A percentile compares a stretch with the other conserved stretches of the same genome.
Evolutionary conservation across 2,329 filamentous ascomycete genomes (phyloP).

Genomic region (Leptographium radiaticola): DNA sequence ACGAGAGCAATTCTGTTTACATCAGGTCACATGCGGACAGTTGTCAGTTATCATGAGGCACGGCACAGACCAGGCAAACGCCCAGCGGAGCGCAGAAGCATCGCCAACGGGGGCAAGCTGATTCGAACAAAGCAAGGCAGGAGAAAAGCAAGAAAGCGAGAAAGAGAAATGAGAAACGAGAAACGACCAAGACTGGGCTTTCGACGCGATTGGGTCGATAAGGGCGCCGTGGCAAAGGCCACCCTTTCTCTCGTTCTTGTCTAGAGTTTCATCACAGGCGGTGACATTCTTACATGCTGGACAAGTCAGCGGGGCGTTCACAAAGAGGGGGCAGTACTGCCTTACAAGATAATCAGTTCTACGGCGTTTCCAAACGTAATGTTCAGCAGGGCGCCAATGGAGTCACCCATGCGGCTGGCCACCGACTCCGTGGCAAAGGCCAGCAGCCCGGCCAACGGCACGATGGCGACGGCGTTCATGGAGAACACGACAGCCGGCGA

Average conservation of each 20-base stretch:
- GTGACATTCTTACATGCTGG: slow-evolving; percentile 38
- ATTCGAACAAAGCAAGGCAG: neutral
- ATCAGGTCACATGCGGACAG: slow-evolving; percentile 9
- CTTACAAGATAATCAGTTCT: slow-evolving; percentile 64
- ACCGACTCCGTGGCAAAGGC: slow-evolving; percentile 66
- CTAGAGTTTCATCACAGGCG: slow-evolving; percentile 23
- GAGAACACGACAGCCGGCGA: slow-evolving; percentile 54
- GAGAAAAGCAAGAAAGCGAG: slow-evolving; percentile 1
- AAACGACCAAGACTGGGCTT: slow-evolving; percentile 16
- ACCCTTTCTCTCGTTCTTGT: slow-evolving; percentile 38
- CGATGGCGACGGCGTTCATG: slow-evolving; percentile 63
- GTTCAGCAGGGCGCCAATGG: slow-evolving; percentile 77
- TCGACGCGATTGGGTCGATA: slow-evolving; percentile 33
- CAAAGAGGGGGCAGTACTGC: neutral
- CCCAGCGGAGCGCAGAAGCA: neutral
- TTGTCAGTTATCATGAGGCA: slow-evolving; percentile 18
- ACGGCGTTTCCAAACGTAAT: slow-evolving; percentile 75
- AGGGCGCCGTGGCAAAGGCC: slow-evolving; percentile 41
- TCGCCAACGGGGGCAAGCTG: neutral
- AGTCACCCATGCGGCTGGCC: slow-evolving; percentile 61
- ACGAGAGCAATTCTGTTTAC: slow-evolving; percentile 55
- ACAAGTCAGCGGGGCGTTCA: neutral
- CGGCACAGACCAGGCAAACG: neutral
- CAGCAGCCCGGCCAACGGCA: slow-evolving; percentile 60
- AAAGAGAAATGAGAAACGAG: neutral